Conservation (phyloP, 73 alveolate species). For the Uronychia binucleata region DNA sequence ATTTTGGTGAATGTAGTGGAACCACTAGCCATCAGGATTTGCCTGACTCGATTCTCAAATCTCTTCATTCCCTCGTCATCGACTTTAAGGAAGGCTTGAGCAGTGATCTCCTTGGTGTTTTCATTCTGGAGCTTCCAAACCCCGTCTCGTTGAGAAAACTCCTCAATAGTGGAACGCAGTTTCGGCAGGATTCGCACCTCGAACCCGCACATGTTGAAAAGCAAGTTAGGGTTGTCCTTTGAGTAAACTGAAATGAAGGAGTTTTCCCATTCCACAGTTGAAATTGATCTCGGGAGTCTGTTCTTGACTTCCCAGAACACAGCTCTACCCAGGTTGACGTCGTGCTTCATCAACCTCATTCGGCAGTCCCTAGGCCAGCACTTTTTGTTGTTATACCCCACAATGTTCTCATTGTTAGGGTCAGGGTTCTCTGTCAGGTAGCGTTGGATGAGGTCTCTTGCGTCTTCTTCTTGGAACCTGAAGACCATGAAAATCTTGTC, state of each 20-base stretch:
- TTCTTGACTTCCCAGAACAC: conserved; percentile 99
- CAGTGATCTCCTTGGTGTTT: conserved; percentile 99
- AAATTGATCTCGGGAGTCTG: conserved; percentile 97
- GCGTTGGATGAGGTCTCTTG: conserved; percentile 98
- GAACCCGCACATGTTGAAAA: conserved; percentile 99
- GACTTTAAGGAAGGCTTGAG: conserved; percentile 98
- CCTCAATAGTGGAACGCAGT: conserved; percentile 90
- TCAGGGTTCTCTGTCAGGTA: conserved; percentile 99
- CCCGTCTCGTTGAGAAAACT: conserved; percentile 98
- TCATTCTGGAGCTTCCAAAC: conserved; percentile 99
- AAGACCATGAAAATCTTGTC: conserved; percentile 97
- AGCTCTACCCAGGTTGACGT: conserved; percentile 99
- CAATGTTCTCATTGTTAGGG: conserved; percentile 99
- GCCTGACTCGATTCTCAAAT: conserved; percentile 97
- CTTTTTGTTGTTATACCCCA: conserved; percentile 98
- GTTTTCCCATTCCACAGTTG: conserved; percentile 99
- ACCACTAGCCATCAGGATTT: conserved; percentile 99
- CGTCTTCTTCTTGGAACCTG: conserved; percentile 97
- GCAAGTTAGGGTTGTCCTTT: conserved; percentile 99
- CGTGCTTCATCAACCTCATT: conserved; percentile 99
- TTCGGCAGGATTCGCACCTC: conserved; percentile 99
- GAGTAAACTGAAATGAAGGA: conserved; percentile 99
- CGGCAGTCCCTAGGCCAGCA: conserved; percentile 99
- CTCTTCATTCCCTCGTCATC: conserved; percentile 98
- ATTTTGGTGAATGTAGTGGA: conserved; percentile 99